Evolutionary conservation across 2,329 filamentous ascomycete genomes (phyloP).

Genomic region (Colletotrichum sp.): DNA sequence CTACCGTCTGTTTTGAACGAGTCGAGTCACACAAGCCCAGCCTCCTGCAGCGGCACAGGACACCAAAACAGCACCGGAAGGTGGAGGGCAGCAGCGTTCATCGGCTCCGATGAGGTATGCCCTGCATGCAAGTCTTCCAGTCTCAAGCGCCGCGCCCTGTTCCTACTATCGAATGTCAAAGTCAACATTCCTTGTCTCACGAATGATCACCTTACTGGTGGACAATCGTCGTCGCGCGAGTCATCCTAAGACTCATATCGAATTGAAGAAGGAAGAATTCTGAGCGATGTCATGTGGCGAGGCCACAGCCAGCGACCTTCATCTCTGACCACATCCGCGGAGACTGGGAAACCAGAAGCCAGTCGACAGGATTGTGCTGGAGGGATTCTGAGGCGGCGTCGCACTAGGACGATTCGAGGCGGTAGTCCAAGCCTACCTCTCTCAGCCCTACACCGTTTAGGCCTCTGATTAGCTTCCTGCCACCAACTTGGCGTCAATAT

Average conservation of each 20-base stretch:
- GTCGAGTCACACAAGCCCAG: not conserved
- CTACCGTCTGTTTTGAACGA: not conserved
- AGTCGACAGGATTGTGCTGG: not conserved
- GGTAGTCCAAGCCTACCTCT: not conserved
- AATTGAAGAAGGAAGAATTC: not conserved
- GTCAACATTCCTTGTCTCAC: not conserved
- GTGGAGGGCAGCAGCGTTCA: not conserved
- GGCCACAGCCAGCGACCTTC: not conserved
- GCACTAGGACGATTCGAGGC: not conserved
- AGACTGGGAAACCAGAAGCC: not conserved
- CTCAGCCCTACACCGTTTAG: constrained; percentile 21
- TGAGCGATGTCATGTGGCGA: not conserved
- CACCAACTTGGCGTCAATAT: constrained; percentile 10
- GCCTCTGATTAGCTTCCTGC: constrained; percentile 4
- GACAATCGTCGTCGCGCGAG: not conserved
- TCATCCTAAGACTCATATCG: not conserved
- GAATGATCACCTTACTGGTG: not conserved
- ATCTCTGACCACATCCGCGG: not conserved
- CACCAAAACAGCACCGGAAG: not conserved
- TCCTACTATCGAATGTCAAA: not conserved
- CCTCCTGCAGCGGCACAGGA: not conserved
- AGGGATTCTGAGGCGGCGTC: not conserved
- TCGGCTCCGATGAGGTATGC: not conserved
- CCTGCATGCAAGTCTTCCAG: not conserved
- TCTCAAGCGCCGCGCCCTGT: not conserved